Base-by-base conservation (phyloP, 192 early-diverging fungal genomes). In the Coemansia sp. region DNA sequence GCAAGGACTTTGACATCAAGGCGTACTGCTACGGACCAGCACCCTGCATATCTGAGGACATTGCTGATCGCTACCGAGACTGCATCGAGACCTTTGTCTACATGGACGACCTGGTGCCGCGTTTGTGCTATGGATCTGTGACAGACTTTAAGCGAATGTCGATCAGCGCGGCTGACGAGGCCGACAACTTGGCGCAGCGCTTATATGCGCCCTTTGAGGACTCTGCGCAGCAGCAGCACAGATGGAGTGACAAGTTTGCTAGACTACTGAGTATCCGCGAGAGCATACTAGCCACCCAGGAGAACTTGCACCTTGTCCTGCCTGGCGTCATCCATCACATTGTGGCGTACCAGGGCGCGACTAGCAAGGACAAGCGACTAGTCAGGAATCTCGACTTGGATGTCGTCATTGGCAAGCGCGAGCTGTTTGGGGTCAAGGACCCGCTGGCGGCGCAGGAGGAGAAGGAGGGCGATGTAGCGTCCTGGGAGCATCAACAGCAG, bases 111-210 rank as follows among this genome's bases (percentile, higher is more conserved):
- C 37, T 91, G 24, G 88, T 89, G 13, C 84, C 74, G 16, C 84
- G 89, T 13, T 68, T 88, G 29, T 87, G 84, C 38, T 91, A 91
- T 60, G 89, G 89, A 8, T 86, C 87, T 0, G 83, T 89, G 24
- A 73, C 85, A 0, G 85, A 87, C 47, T 75, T 88, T 52, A 86
- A 87, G 71, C 85, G 84, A 35, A 70, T 90, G 69, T 75, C 89
- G 10, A 84, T 88, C 41, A 84, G 77, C 30, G 84, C 89, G 1
- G 71, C 84, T 9, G 80, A 83, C 61, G 71, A 80, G 74, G 74
- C 84, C 12, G 84, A 85, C 39, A 75, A 76, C 39, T 24, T 82
- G 61, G 71, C 77, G 3, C 80, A 83, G 72, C 72, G 77, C n/a
- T 61, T 83, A 15, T 84, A 76, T 32, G 69, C 74, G 29, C 78